Evolutionary conservation across 352 stramenopile species (phyloP).

Genomic region (Phytopythium montanum): DNA sequence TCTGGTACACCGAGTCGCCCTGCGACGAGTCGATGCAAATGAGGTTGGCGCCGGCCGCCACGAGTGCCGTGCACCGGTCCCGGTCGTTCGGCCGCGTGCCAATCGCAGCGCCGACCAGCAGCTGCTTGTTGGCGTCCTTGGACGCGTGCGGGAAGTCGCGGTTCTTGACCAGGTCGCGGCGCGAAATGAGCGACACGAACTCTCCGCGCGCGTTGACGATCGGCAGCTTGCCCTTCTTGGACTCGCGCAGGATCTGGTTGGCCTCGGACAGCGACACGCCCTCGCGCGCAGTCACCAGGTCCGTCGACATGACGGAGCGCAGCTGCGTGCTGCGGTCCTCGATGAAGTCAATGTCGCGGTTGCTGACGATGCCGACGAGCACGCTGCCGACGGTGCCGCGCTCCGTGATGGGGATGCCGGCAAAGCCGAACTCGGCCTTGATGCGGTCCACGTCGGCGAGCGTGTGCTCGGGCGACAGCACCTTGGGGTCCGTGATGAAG

Average conservation of each 20-base stretch:
- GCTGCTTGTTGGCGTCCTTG: slow-evolving; percentile 98
- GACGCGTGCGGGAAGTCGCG: slow-evolving; percentile 96
- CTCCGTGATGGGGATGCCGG: slow-evolving; percentile 98
- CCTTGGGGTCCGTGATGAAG: slow-evolving; percentile 99
- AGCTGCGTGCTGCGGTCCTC: slow-evolving; percentile 90
- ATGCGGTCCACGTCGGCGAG: slow-evolving; percentile 95
- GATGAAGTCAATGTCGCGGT: slow-evolving; percentile 99
- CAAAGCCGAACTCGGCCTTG: slow-evolving; percentile 96
- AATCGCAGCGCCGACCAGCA: slow-evolving; percentile 98
- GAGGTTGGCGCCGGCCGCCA: slow-evolving; percentile 97
- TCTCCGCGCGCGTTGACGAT: slow-evolving; percentile 98
- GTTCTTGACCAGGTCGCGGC: slow-evolving; percentile 98
- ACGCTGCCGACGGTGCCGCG: slow-evolving; percentile 96
- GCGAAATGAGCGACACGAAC: slow-evolving; percentile 98
- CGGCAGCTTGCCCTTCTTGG: slow-evolving; percentile 99
- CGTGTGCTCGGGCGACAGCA: slow-evolving; percentile 94
- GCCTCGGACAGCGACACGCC: slow-evolving; percentile 94
- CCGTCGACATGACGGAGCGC: slow-evolving; percentile 85
- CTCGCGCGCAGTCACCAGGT: slow-evolving; percentile 94
- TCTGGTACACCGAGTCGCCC: slow-evolving; percentile 95
- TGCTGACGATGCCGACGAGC: slow-evolving; percentile 98
- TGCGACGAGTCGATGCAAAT: slow-evolving; percentile 99
- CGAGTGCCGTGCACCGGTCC: slow-evolving; percentile 88
- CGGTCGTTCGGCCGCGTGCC: slow-evolving; percentile 97
- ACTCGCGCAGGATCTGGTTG: slow-evolving; percentile 97